Percentiles rank a stretch among this genome's conserved stretches.
phyloP scores from a whole-genome alignment of 192 early-diverging fungal genomes.

The Rhizophagus clarus region DNA sequence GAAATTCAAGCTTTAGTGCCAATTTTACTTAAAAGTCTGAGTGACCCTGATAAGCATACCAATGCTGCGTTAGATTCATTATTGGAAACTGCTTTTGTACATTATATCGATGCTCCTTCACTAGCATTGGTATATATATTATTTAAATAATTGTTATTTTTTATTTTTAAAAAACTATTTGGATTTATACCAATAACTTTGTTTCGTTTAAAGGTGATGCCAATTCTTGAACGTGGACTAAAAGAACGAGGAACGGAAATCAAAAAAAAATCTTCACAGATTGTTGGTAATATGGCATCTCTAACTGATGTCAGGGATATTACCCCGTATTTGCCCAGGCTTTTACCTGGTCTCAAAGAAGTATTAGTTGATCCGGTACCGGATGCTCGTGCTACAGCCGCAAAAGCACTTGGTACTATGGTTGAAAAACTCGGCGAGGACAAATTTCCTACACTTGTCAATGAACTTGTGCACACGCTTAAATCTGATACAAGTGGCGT shows the following conservation, averaged over 20 bases:
- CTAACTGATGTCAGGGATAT: constrained; percentile 92
- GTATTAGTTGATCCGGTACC: constrained; percentile 96
- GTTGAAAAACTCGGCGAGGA: constrained; percentile 91
- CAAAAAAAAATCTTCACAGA: constrained; percentile 96
- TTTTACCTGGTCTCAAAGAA: constrained; percentile 88
- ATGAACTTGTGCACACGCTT: constrained; percentile 83
- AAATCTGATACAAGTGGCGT: constrained; percentile 90
- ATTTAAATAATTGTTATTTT: background rate
- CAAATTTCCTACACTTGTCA: constrained; percentile 90
- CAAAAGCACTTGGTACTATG: constrained; percentile 90
- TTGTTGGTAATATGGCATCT: constrained; percentile 97
- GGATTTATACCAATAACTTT: background rate
- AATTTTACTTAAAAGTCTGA: constrained; percentile 78
- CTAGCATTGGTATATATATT: constrained; percentile 69
- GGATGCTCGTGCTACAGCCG: constrained; percentile 89
- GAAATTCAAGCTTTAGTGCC: constrained; percentile 95
- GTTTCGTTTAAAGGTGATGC: constrained; percentile 63
- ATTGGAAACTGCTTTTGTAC: constrained; percentile 92
- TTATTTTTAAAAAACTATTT: background rate
- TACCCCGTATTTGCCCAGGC: constrained; percentile 79
- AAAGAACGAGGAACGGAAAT: constrained; percentile 84
- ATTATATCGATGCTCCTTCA: constrained; percentile 97
- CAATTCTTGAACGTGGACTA: constrained; percentile 92
- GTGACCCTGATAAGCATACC: constrained; percentile 88
- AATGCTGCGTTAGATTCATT: constrained; percentile 79